phyloP scores from a whole-genome alignment of 78 protist species.

The Parvularia atlantis region DNA sequence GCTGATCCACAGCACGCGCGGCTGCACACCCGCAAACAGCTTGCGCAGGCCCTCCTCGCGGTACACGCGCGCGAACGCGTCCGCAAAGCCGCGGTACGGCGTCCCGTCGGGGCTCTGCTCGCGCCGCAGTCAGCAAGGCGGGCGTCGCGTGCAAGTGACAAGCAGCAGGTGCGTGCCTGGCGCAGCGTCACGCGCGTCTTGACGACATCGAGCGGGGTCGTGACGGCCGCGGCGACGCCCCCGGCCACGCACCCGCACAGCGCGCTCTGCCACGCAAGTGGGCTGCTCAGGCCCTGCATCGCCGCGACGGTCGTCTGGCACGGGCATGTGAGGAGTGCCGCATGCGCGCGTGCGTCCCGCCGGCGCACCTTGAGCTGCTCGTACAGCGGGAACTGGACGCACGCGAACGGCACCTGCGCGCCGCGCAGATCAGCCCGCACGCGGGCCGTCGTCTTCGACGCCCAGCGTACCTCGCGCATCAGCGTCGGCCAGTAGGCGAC shows the following conservation, averaged over 20 bases:
- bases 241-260: conserved; percentile 48
- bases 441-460: neutral
- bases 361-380: conserved; percentile 37
- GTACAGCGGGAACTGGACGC: conserved; percentile 50
- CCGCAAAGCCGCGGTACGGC: neutral
- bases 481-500: conserved; percentile 9
- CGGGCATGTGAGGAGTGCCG: too few species aligned
- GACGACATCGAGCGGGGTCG: conserved; percentile 64
- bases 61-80: neutral
- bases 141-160: too few species aligned
- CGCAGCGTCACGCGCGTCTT: conserved; percentile 61
- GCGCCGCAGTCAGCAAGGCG: too few species aligned
- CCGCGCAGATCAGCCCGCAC: too few species aligned
- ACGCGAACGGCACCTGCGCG: conserved; percentile 53
- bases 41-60: conserved; percentile 10
- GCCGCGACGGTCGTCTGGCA: too few species aligned
- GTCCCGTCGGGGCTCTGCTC: too few species aligned
- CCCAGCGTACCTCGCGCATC: conserved; percentile 28
- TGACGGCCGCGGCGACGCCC: conserved; percentile 31
- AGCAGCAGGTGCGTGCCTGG: too few species aligned
- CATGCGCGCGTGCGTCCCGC: too few species aligned
- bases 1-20: conserved; percentile 25
- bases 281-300: neutral
- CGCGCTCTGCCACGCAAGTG: conserved; percentile 7
- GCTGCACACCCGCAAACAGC: conserved; percentile 21